Percentiles rank a stretch among this genome's conserved stretches.
phyloP scores from a whole-genome alignment of 176 grass and related monocot species.

The Tillandsia leiboldiana region DNA sequence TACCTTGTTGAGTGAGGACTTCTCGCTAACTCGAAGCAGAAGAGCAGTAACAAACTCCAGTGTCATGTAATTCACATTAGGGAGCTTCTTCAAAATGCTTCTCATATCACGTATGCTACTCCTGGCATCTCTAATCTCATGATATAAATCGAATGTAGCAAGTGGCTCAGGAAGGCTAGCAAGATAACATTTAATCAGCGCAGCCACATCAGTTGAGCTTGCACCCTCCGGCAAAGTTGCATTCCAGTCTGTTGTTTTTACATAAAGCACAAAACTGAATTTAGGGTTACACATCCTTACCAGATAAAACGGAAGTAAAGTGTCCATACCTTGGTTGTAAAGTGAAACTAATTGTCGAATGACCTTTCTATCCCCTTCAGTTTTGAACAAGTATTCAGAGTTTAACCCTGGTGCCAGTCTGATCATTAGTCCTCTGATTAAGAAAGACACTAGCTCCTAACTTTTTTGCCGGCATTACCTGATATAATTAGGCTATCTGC shows the following conservation, averaged over 20 bases:
- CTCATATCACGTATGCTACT: conserved; percentile 77
- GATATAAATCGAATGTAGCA: conserved; percentile 70
- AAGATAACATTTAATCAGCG: conserved; percentile 84
- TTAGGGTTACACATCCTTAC: neutral
- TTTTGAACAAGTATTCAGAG: conserved; percentile 86
- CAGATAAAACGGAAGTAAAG: too few species aligned
- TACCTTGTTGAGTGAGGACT: conserved; percentile 95
- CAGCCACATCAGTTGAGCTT: conserved; percentile 59
- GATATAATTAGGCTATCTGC: conserved; percentile 83
- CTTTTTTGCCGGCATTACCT: conserved; percentile 30
- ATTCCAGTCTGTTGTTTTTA: conserved; percentile 50
- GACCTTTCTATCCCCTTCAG: conserved; percentile 68
- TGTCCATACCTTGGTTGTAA: conserved; percentile 67
- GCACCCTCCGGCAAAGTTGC: conserved; percentile 62
- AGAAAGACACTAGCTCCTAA: neutral
- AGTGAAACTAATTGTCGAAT: conserved; percentile 74
- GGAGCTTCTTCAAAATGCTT: conserved; percentile 94
- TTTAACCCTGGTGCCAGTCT: conserved; percentile 44
- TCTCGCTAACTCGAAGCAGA: conserved; percentile 76
- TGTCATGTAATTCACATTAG: conserved; percentile 98
- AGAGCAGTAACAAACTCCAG: conserved; percentile 82
- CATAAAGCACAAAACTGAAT: conserved; percentile 17
- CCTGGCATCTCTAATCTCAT: conserved; percentile 72
- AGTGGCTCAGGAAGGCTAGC: conserved; percentile 87
- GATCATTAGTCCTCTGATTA: neutral